phyloP scores from a whole-genome alignment of 176 grass and related monocot genomes.

The Carex cristatella region DNA sequence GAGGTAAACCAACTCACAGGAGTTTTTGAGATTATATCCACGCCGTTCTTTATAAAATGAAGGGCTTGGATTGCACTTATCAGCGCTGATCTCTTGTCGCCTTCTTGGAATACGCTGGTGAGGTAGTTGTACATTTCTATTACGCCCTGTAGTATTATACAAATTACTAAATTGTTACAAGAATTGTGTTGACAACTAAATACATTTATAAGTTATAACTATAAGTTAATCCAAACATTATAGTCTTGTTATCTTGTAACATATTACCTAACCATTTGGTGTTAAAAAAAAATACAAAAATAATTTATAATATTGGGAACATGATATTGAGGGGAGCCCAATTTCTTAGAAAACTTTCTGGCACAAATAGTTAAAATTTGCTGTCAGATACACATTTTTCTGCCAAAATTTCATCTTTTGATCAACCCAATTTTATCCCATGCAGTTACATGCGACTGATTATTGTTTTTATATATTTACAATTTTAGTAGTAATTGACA shows the following conservation, averaged over 20 bases:
- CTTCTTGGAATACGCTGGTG: constrained; percentile 58
- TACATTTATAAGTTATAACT: no score
- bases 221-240: no score
- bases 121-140: constrained; percentile 85
- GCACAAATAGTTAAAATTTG: background rate
- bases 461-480: no score
- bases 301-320: no score
- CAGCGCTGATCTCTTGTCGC: constrained; percentile 56
- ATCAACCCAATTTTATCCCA: background rate
- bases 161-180: background rate
- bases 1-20: constrained; percentile 29
- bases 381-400: background rate
- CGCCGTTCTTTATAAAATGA: constrained; percentile 55
- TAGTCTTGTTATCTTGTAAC: no score
- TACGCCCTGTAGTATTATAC: constrained; percentile 28
- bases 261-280: no score
- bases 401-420: background rate
- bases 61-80: constrained; percentile 63
- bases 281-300: no score
- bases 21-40: constrained; percentile 68
- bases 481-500: background rate
- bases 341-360: background rate
- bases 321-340: no score
- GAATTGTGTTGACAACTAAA: background rate
- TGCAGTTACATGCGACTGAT: no score